phyloP scores from a whole-genome alignment of 2,329 filamentous ascomycete genomes.

The Exophiala oligosperma region DNA sequence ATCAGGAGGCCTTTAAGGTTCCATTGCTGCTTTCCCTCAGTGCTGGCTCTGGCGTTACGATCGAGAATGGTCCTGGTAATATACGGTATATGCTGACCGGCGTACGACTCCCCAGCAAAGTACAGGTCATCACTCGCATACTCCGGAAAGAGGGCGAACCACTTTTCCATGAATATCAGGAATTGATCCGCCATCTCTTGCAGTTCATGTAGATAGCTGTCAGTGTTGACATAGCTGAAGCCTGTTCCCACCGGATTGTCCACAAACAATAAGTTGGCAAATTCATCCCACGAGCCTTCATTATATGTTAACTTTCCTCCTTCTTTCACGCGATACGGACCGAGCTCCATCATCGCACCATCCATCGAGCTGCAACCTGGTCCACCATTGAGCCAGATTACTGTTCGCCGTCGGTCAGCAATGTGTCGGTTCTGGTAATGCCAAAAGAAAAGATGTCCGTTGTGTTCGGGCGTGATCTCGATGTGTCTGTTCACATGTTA shows the following conservation, averaged over 20 bases:
- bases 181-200: slow-evolving; percentile 89
- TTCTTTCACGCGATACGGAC: slow-evolving; percentile 83
- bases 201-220: slow-evolving; percentile 82
- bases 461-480: slow-evolving; percentile 78
- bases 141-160: slow-evolving; percentile 86
- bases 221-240: slow-evolving; percentile 90
- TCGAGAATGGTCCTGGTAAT: slow-evolving; percentile 89
- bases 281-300: slow-evolving; percentile 97
- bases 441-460: slow-evolving; percentile 98
- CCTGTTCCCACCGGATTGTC: slow-evolving; percentile 97
- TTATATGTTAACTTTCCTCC: slow-evolving; percentile 73
- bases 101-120: slow-evolving; percentile 93
- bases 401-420: slow-evolving; percentile 82
- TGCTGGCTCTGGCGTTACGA: slow-evolving; percentile 67
- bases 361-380: slow-evolving; percentile 98
- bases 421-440: slow-evolving; percentile 96
- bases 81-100: slow-evolving; percentile 95
- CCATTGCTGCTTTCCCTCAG: slow-evolving; percentile 60
- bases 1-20: slow-evolving; percentile 83
- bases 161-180: slow-evolving; percentile 84
- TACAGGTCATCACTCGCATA: slow-evolving; percentile 91
- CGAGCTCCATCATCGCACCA: slow-evolving; percentile 93
- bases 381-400: slow-evolving; percentile 96
- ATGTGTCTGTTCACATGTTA: slow-evolving; percentile 66
- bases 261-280: slow-evolving; percentile 93